phyloP scores from a whole-genome alignment of 805 yeast genomes.

The Vanderwaltozyma tropicalis region DNA sequence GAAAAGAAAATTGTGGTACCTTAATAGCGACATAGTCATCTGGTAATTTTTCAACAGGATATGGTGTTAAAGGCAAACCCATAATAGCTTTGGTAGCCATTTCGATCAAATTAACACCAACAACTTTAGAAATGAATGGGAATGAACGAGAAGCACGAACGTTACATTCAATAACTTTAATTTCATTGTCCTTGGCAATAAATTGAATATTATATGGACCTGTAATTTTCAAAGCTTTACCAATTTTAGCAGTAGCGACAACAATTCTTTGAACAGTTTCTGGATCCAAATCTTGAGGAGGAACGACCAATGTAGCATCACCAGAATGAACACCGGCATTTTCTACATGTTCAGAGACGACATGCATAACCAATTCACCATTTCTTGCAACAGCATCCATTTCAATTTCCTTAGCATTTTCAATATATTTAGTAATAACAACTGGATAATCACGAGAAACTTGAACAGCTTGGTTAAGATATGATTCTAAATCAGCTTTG shows the following conservation, averaged over 20 bases:
- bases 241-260: constrained; percentile 92
- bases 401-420: constrained; percentile 94
- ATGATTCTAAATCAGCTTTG: constrained; percentile 74
- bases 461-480: constrained; percentile 88
- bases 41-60: constrained; percentile 82
- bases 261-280: constrained; percentile 88
- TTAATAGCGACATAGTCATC: constrained; percentile 91
- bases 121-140: constrained; percentile 97
- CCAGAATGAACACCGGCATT: constrained; percentile 99
- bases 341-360: constrained; percentile 96
- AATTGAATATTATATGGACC: constrained; percentile 98
- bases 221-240: constrained; percentile 86
- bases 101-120: constrained; percentile 91
- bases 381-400: constrained; percentile 97
- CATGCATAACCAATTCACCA: constrained; percentile 93
- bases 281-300: constrained; percentile 89
- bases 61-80: constrained; percentile 80
- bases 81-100: constrained; percentile 93
- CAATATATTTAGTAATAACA: constrained; percentile 92
- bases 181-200: constrained; percentile 88
- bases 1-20: constrained; percentile 96
- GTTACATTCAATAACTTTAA: constrained; percentile 96
- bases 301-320: constrained; percentile 94
- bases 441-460: constrained; percentile 98
- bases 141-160: constrained; percentile 98